Conservation (phyloP, 2,329 filamentous ascomycete genomes). For the Ustilaginoidea virens region DNA sequence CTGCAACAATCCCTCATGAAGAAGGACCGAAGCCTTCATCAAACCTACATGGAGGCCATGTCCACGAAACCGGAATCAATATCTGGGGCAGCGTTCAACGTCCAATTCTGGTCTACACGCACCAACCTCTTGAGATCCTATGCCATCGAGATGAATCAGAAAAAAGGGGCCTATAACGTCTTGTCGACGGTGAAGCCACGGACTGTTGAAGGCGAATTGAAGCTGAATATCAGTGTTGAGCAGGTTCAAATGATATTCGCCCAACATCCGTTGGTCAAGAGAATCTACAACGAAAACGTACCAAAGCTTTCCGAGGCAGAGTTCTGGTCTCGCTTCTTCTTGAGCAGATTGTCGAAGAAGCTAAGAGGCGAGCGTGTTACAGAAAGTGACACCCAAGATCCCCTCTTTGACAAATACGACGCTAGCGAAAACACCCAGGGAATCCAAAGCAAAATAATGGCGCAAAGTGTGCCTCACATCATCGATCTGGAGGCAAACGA, state of each 20-base stretch:
- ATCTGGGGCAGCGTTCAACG: slow-evolving; percentile 65
- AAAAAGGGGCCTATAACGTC: slow-evolving; percentile 83
- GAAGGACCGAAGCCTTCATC: slow-evolving; percentile 57
- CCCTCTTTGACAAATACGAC: slow-evolving; percentile 75
- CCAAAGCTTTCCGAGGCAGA: slow-evolving; percentile 62
- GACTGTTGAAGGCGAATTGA: slow-evolving; percentile 38
- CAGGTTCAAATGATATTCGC: slow-evolving; percentile 87
- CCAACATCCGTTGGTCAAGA: slow-evolving; percentile 81
- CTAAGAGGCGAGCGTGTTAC: slow-evolving; percentile 77
- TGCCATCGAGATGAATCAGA: slow-evolving; percentile 77
- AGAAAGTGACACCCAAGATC: slow-evolving; percentile 61
- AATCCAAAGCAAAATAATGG: slow-evolving; percentile 36
- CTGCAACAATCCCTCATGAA: slow-evolving; percentile 82
- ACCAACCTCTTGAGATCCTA: slow-evolving; percentile 76
- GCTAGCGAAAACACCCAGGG: slow-evolving; percentile 48
- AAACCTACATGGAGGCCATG: slow-evolving; percentile 77
- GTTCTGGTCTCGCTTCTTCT: slow-evolving; percentile 92
- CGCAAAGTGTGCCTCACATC: slow-evolving; percentile 65
- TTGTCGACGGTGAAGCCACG: slow-evolving; percentile 71
- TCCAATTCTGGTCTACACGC: slow-evolving; percentile 88
- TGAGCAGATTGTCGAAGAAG: slow-evolving; percentile 79
- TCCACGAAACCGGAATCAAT: slow-evolving; percentile 74
- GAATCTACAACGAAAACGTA: slow-evolving; percentile 86
- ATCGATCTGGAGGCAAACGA: slow-evolving; percentile 92
- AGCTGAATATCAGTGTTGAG: slow-evolving; percentile 75